These are phyloP conservation scores for Tolypocladium endophyticum DNA, from an alignment of 2,329 filamentous ascomycete species.

Conservation along the genomic window DNA sequence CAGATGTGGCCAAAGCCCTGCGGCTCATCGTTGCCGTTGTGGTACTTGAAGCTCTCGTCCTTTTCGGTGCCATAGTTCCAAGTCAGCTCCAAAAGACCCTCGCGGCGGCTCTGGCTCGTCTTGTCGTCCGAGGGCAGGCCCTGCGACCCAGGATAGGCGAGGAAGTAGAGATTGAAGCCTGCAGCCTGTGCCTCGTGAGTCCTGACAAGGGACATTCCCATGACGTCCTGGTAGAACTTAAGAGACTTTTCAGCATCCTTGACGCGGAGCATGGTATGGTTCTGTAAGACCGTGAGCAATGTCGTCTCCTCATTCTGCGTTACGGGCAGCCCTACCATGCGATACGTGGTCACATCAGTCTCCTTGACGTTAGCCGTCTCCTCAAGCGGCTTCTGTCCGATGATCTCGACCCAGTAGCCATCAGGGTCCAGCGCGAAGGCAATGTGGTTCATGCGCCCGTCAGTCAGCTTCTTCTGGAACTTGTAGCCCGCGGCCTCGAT, in stretches of 20 bases:
- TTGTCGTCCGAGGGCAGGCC: constrained; percentile 40
- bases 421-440: constrained; percentile 87
- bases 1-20: constrained; percentile 94
- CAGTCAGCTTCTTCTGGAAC: constrained; percentile 90
- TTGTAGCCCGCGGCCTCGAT: constrained; percentile 83
- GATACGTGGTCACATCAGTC: constrained; percentile 68
- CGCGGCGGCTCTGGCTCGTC: constrained; percentile 54
- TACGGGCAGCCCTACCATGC: constrained; percentile 38
- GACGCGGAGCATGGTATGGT: constrained; percentile 91
- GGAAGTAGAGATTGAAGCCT: constrained; percentile 85
- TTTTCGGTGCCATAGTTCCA: constrained; percentile 82
- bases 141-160: constrained; percentile 61
- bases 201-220: constrained; percentile 79
- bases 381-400: constrained; percentile 61
- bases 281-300: constrained; percentile 31
- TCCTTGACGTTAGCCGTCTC: constrained; percentile 60
- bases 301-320: neutral
- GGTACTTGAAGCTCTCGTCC: constrained; percentile 73
- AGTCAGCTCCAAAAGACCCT: constrained; percentile 83
- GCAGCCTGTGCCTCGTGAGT: constrained; percentile 59
- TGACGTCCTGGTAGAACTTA: constrained; percentile 71
- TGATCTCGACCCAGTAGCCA: constrained; percentile 77
- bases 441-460: constrained; percentile 79
- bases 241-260: constrained; percentile 68
- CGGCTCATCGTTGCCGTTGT: constrained; percentile 83